Evolutionary conservation across 2,329 filamentous ascomycete species (phyloP), one percentile per base, ranked within the genome.

Genomic region (Neofusicoccum sp.): DNA sequence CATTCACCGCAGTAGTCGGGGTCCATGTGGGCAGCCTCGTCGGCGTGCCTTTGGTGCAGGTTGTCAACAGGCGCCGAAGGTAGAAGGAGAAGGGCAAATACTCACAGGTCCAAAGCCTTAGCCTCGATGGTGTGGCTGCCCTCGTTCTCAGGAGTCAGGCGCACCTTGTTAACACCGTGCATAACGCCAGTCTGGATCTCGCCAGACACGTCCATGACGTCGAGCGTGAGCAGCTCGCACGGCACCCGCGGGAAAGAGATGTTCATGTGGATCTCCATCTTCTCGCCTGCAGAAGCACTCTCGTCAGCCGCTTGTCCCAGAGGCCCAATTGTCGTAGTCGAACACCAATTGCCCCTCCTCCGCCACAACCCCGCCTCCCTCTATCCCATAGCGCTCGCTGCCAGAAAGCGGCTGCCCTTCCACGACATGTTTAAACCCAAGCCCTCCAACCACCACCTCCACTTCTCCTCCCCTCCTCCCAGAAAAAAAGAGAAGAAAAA

Each of bases 261-360:
- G 80, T 99, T 99, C 77, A 99, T 85, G 75, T 96, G 92, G 66
- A 99, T 99, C 75, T 98, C 95, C 93, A 99, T 98, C 76, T 93
- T 91, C 82, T 99, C 93, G 75, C 91, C 90, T 91, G 72, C 38
- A 45, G 4, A 43, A 24, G 30, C 8, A 14, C n/a, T 28, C 30
- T 31, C 38, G 56, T 63, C 34, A 63, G 62, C 49, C 28, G n/a
- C n/a, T n/a, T n/a, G n/a, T n/a, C n/a, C n/a, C n/a, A n/a, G n/a
- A n/a, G n/a, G n/a, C n/a, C n/a, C n/a, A 9, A 56, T 45, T 45
- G 38, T 3, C 16, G 24, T 38, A 7, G 34, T 38, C 34, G n/a
- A n/a, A n/a, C 9, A 20, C 41, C 41, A 47, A 36, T 40, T 28
- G 16, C 51, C 34, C 24, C 33, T 48, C 31, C 11, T 40, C 53